These are phyloP conservation scores for Phytophthora europaea DNA, from an alignment of 352 stramenopile species.

Conservation along the genomic window DNA sequence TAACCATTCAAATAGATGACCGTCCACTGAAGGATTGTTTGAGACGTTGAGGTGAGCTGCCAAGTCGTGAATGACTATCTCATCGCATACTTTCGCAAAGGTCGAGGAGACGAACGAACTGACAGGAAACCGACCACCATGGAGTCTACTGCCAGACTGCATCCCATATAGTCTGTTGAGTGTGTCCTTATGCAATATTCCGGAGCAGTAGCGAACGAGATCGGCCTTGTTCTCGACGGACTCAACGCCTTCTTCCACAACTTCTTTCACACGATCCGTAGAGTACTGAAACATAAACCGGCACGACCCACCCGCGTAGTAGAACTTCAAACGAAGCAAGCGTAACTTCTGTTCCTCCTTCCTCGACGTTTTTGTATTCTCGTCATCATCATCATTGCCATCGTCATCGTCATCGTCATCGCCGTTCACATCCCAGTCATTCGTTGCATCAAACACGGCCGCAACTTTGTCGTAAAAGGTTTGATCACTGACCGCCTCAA, in stretches of 20 bases:
- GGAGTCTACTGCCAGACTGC: neutral
- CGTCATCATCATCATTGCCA: too few relatives aligned
- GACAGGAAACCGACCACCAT: conserved; percentile 1
- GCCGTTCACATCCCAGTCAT: conserved; percentile 11
- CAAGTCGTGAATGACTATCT: neutral
- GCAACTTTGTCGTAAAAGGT: conserved; percentile 13
- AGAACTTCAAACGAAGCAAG: conserved; percentile 33
- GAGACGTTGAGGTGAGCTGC: neutral
- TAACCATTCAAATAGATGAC: conserved; percentile 17
- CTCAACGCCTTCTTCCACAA: neutral
- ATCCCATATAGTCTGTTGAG: conserved; percentile 27
- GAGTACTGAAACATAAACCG: conserved; percentile 37
- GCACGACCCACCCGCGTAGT: conserved; percentile 36
- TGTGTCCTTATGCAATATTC: neutral
- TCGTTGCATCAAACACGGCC: conserved; percentile 16
- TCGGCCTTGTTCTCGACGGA: neutral
- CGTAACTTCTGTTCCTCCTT: neutral
- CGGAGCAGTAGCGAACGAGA: neutral
- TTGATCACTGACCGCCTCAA: neutral
- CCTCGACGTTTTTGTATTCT: too few relatives aligned
- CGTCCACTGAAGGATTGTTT: conserved; percentile 5
- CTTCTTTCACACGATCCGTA: conserved; percentile 10
- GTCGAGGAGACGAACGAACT: conserved; percentile 11
- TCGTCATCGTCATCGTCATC: neutral
- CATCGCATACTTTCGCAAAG: neutral